phyloP scores from a whole-genome alignment of 2,329 filamentous ascomycete species.

The Trichoderma oligosporum region DNA sequence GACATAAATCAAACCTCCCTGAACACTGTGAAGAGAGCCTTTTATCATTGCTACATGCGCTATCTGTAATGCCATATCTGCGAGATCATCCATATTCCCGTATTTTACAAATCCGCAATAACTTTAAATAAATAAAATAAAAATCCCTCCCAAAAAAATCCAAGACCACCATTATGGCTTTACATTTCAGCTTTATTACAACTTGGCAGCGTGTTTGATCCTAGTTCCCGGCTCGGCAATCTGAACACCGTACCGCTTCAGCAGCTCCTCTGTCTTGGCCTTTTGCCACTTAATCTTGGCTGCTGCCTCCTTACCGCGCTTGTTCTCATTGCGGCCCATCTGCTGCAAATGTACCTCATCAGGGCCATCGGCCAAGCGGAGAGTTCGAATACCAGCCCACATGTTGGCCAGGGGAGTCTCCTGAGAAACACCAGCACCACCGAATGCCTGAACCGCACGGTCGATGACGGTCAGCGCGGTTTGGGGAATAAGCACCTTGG shows the following conservation, averaged over 20 bases:
- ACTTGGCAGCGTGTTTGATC: conserved; percentile 46
- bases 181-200: conserved; percentile 37
- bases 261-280: conserved; percentile 60
- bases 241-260: conserved; percentile 54
- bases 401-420: conserved; percentile 86
- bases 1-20: no score
- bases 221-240: conserved; percentile 49
- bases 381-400: conserved; percentile 76
- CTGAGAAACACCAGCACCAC: conserved; percentile 85
- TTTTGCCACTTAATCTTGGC: conserved; percentile 62
- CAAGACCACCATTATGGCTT: no score
- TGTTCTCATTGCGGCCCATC: conserved; percentile 77
- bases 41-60: not conserved
- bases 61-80: not conserved
- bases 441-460: conserved; percentile 88
- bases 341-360: conserved; percentile 92
- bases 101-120: conserved; percentile 3
- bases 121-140: not conserved
- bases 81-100: not conserved
- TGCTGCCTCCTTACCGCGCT: conserved; percentile 57
- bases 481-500: conserved; percentile 85
- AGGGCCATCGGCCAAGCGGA: conserved; percentile 86
- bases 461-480: conserved; percentile 85
- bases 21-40: not conserved
- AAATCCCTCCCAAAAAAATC: no score